Base-by-base conservation (phyloP, 352 stramenopile genomes). In the Blastocystis sp. region DNA sequence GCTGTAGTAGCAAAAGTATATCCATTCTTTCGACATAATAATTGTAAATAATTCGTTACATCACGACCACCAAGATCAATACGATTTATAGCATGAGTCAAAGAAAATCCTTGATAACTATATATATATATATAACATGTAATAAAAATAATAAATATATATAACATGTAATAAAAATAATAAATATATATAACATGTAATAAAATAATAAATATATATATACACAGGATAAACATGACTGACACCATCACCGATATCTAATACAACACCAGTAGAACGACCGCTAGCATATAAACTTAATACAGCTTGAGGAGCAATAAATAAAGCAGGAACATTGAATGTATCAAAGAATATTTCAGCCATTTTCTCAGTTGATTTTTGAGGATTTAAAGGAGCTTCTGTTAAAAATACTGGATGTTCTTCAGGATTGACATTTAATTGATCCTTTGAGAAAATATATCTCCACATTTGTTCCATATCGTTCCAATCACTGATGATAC, bases 401-500 rank as follows among this genome's bases (percentile, higher is more conserved):
- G 81, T 89, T 16, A 89, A 70, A 43, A 91, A 72, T 2, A 86
- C 75, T 13, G 52, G 52, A 37, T 62, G 52, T 18, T 62, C 52
- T 4, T 28, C 23, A 52, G 39, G 48, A 13, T 62, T 42, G 7
- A 62, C 11, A 37, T 27, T 42, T 21, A 77, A 64, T 4, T 75
- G 67, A 36, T 68, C 35, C 28, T 62, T 40, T 5, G 43, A 55
- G 58, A 75, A 78, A 6, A 75, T 58, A 41, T 77, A 65, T 32
- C 32, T 40, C 72, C 72, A 78, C 11, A 76, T 47, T 23, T 46
- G 7, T 64, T 89, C 79, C 81, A 91, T 90, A 65, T 86, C 76
- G 64, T 81, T 74, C 82, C 82, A 92, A 70, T 89, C 82, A 24
- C 75, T 81, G 3, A 92, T 79, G 23, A 91, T 82, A 24, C 81